Evolutionary conservation across 768 basidiomycete genomes (phyloP).

Genomic region (Naematelia aurantialba): DNA sequence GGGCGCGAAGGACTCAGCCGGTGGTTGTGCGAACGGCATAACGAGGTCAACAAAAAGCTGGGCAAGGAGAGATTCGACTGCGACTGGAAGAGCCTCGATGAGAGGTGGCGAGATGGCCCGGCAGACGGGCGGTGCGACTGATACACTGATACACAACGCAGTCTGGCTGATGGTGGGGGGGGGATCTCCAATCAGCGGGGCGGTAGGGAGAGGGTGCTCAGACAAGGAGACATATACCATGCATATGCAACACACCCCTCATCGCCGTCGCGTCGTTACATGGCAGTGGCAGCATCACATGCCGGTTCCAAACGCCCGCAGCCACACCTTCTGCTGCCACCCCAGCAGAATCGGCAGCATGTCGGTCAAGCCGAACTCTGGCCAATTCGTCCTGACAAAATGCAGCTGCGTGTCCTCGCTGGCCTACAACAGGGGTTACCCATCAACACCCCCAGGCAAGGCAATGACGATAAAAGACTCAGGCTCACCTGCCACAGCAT

Average conservation of each 20-base stretch:
- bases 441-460: not conserved
- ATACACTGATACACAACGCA: not conserved
- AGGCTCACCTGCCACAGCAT: constrained; percentile 86
- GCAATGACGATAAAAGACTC: not conserved
- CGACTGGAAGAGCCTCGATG: constrained; percentile 60
- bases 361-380: constrained; percentile 81
- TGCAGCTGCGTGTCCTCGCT: constrained; percentile 81
- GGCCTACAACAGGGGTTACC: constrained; percentile 55
- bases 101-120: constrained; percentile 91
- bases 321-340: constrained; percentile 76
- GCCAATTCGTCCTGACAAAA: constrained; percentile 82
- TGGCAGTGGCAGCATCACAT: constrained; percentile 1
- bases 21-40: constrained; percentile 91
- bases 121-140: constrained; percentile 82
- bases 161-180: not conserved
- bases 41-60: constrained; percentile 80
- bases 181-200: too few relatives aligned
- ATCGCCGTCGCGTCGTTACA: too few relatives aligned
- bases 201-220: too few relatives aligned
- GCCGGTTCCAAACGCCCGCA: constrained; percentile 22
- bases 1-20: constrained; percentile 63
- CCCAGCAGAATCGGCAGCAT: constrained; percentile 82
- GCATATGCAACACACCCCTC: not conserved
- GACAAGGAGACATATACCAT: not conserved
- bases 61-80: constrained; percentile 85